A percentile compares a stretch with the other conserved stretches of the same genome.
Conservation (phyloP, 1,284 basidiomycete species). For the Rhodofomes roseus region DNA sequence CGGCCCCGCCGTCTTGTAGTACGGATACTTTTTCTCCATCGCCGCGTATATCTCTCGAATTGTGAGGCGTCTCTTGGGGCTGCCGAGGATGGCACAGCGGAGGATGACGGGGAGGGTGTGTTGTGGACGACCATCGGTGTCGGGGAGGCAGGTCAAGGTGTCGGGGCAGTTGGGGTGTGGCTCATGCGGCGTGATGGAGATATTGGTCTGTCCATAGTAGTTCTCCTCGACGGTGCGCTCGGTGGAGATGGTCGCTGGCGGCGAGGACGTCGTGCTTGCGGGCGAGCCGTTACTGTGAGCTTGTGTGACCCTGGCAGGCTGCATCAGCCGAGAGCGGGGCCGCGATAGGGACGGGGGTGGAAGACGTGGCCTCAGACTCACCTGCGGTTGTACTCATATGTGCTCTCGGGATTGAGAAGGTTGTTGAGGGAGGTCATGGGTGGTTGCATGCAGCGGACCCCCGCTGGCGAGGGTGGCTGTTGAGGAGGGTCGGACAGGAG, state of each 20-base stretch:
- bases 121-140: conserved; percentile 72
- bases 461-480: conserved; percentile 16
- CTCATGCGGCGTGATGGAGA: conserved; percentile 29
- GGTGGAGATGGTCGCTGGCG: conserved; percentile 13
- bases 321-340: conserved; percentile 9
- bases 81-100: conserved; percentile 76
- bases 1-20: conserved; percentile 71
- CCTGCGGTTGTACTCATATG: conserved; percentile 24
- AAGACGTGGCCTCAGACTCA: conserved; percentile 13
- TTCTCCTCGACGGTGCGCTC: conserved; percentile 11
- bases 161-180: conserved; percentile 72
- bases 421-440: conserved; percentile 32
- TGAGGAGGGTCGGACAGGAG: conserved; percentile 28
- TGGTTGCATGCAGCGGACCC: conserved; percentile 10
- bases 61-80: conserved; percentile 67
- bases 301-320: conserved; percentile 12
- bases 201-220: conserved; percentile 23
- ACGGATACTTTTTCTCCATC: conserved; percentile 78
- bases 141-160: conserved; percentile 68
- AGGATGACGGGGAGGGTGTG: conserved; percentile 79
- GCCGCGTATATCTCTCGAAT: conserved; percentile 80
- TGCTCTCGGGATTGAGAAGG: conserved; percentile 33
- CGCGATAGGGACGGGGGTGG: conserved; percentile 7
- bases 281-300: conserved; percentile 11
- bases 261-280: conserved; percentile 17